Evolutionary conservation across 345 rosid species (phyloP).

Genomic region (Rhizophora mangle): DNA sequence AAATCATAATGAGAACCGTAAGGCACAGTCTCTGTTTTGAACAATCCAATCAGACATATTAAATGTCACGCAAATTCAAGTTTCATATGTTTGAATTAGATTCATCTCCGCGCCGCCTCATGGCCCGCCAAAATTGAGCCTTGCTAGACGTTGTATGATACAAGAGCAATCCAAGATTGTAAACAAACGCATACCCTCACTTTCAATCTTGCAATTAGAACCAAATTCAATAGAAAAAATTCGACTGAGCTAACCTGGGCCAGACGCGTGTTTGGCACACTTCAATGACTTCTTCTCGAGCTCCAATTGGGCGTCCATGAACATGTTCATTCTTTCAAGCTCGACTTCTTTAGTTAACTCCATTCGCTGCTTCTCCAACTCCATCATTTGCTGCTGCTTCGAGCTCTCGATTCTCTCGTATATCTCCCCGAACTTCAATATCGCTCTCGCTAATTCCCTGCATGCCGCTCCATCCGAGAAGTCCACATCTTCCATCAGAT

Average conservation of each 20-base stretch:
- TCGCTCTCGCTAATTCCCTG: slow-evolving; percentile 25
- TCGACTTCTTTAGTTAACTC: slow-evolving; percentile 29
- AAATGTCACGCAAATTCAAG: too few species aligned
- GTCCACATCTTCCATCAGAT: slow-evolving; percentile 21
- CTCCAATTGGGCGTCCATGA: slow-evolving; percentile 20
- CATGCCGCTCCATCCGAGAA: slow-evolving; percentile 23
- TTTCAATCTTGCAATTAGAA: not conserved
- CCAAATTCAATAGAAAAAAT: not conserved
- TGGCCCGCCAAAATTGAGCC: not conserved
- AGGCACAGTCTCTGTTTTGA: too few species aligned
- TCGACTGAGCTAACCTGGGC: slow-evolving; percentile 7
- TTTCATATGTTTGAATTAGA: too few species aligned
- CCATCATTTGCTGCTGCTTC: slow-evolving; percentile 24
- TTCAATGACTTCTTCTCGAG: not conserved
- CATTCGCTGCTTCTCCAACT: slow-evolving; percentile 34
- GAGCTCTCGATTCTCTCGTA: slow-evolving; percentile 26
- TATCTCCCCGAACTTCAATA: slow-evolving; percentile 26
- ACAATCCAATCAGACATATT: too few species aligned
- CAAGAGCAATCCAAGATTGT: not conserved
- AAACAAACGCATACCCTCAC: not conserved
- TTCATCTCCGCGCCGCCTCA: too few species aligned
- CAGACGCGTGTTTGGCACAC: not conserved
- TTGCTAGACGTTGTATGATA: not conserved
- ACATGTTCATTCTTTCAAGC: slow-evolving; percentile 23
- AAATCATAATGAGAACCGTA: too few species aligned